phyloP scores from a whole-genome alignment of 805 yeast species.

The Zygoascus bituminiphila region DNA sequence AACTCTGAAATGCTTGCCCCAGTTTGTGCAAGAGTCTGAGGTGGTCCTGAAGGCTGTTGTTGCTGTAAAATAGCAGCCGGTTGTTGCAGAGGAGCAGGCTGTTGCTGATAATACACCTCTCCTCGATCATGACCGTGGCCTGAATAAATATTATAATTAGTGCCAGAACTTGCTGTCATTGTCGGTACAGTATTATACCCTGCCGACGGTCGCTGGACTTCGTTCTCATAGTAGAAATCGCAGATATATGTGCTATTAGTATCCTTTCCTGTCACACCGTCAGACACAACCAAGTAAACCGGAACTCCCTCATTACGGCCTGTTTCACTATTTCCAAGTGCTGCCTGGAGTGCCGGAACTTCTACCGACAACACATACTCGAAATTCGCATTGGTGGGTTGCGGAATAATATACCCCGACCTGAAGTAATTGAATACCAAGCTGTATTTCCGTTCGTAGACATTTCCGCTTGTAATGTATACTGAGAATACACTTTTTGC shows the following conservation, averaged over 20 bases:
- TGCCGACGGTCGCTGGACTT: not conserved
- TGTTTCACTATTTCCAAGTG: not conserved
- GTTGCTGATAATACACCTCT: conserved; percentile 9
- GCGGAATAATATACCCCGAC: conserved; percentile 31
- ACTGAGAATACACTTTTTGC: conserved; percentile 16
- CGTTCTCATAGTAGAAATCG: conserved; percentile 10
- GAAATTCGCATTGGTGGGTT: conserved; percentile 28
- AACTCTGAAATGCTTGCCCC: not conserved
- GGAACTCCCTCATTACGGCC: conserved; percentile 2
- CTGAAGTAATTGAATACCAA: conserved; percentile 11
- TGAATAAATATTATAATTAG: conserved; percentile 10
- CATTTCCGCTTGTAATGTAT: conserved; percentile 43
- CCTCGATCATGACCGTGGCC: conserved; percentile 7
- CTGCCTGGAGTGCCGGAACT: conserved; percentile 11
- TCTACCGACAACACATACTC: conserved; percentile 9
- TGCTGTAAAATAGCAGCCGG: not conserved
- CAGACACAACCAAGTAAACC: conserved; percentile 9
- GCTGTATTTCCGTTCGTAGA: conserved; percentile 5
- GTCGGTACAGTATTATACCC: conserved; percentile 5
- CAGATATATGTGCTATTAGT: conserved; percentile 11
- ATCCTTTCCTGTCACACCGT: conserved; percentile 7
- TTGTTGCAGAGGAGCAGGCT: conserved; percentile 9
- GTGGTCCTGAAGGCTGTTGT: conserved; percentile 6
- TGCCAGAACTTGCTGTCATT: not conserved
- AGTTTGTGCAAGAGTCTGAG: not conserved